These are phyloP conservation scores for Saccharomycopsis babjevae DNA, from an alignment of 805 yeast species.

Conservation along the genomic window DNA sequence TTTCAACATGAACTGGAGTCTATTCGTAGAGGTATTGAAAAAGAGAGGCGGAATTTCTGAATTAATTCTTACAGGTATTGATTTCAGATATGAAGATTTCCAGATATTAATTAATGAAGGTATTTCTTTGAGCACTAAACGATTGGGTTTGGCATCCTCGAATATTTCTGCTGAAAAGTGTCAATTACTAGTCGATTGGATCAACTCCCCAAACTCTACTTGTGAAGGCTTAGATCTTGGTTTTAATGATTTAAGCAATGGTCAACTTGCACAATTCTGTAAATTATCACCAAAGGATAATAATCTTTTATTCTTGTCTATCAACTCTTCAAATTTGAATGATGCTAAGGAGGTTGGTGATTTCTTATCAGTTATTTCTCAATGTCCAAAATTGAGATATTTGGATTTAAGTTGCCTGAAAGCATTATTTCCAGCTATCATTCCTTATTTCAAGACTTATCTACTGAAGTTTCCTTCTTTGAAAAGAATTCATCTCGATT, in stretches of 20 bases:
- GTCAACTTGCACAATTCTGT: constrained; percentile 23
- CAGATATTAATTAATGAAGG: constrained; percentile 47
- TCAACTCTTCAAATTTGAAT: constrained; percentile 52
- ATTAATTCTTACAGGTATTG: constrained; percentile 70
- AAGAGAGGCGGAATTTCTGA: constrained; percentile 73
- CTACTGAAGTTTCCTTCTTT: constrained; percentile 61
- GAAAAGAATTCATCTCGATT: constrained; percentile 61
- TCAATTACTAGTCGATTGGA: constrained; percentile 48
- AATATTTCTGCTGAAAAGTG: constrained; percentile 53
- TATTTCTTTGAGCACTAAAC: constrained; percentile 39
- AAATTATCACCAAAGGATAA: constrained; percentile 17
- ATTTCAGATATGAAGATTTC: constrained; percentile 45
- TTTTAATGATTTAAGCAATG: constrained; percentile 53
- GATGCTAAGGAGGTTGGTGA: constrained; percentile 41
- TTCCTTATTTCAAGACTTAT: constrained; percentile 46
- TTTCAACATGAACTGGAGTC: constrained; percentile 74
- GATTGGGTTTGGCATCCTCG: constrained; percentile 72
- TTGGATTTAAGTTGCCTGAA: constrained; percentile 69
- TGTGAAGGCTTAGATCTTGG: constrained; percentile 74
- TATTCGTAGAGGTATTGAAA: constrained; percentile 58
- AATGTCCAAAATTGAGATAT: constrained; percentile 48
- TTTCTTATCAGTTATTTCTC: constrained; percentile 41
- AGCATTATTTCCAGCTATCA: constrained; percentile 51
- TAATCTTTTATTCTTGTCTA: constrained; percentile 41
- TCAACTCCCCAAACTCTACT: constrained; percentile 30